Evolutionary conservation across 164 flowering plant species (phyloP).

Genomic region (Umbellularia californica): DNA sequence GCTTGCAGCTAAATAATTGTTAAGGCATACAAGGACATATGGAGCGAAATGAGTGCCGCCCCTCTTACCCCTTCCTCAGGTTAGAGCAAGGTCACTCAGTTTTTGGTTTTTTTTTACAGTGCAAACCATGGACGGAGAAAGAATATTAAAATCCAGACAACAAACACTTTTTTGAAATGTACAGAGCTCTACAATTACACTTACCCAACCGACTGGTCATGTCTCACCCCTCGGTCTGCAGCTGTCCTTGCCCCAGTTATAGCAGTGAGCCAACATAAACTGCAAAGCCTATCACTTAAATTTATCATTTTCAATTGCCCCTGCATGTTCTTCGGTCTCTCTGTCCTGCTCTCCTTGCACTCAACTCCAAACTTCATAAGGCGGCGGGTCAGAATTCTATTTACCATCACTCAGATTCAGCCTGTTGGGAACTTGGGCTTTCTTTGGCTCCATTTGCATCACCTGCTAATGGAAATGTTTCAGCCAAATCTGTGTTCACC

Average conservation of each 20-base stretch:
- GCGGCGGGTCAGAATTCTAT: neutral
- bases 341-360: conserved; percentile 5
- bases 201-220: neutral
- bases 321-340: conserved; percentile 7
- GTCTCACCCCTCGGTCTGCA: neutral
- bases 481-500: conserved; percentile 5
- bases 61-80: neutral
- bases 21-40: neutral
- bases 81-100: neutral
- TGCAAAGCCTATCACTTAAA: neutral
- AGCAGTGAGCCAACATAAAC: neutral
- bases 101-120: neutral
- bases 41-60: neutral
- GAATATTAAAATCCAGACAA: conserved; percentile 4
- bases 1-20: neutral
- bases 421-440: conserved; percentile 9
- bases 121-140: conserved; percentile 9
- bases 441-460: conserved; percentile 1
- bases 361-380: conserved; percentile 14
- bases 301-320: conserved; percentile 6
- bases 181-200: conserved; percentile 18
- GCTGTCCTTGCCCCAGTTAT: neutral
- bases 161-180: conserved; percentile 12
- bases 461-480: conserved; percentile 4
- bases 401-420: conserved; percentile 2